Evolutionary conservation across 495 filamentous ascomycete genomes (phyloP), one percentile per base, ranked within the genome.

Genomic region (Talaromyces adpressus): DNA sequence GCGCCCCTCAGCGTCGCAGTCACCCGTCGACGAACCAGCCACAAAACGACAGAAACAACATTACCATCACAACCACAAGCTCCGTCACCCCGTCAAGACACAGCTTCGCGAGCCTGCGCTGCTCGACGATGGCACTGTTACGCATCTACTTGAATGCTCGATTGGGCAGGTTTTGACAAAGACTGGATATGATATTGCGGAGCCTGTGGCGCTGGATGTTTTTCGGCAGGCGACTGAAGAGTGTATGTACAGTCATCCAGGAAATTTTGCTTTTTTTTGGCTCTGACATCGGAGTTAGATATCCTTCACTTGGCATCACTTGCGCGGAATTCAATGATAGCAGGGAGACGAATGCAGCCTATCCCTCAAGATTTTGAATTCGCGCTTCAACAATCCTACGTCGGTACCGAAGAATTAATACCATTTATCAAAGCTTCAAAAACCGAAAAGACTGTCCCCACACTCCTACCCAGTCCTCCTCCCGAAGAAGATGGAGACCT

Each of bases 291-390:
- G 25, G 49, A 14, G 62, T 51, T 64, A 89, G 86, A 89, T 77
- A 82, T 88, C 70, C 65, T 80, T 32, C 74, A 79, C 61, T 79
- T 89, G 61, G 72, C 85, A 12, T 77, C 78, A 18, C 73, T 79
- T 57, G 77, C 90, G 29, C 81, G 80, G 25, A 74, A 82, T 41
- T 87, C 88, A 5, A 89, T 91, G 85, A 72, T 78, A 30, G 75
- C 81, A 14, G 77, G 77, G 20, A 80, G 89, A 30, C 85, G 90
- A 16, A 77, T 79, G 16, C 77, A 82, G 56, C 82, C 89, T 3
- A 84, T 86, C 14, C 84, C 89, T 16, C 78, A 83, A 45, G 90
- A 93, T 72, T 92, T 91, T 69, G 81, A 87, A 52, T 81, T 84
- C 66, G 87, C 86, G 41, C 73, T 92, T 39, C 74, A 75, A 27